Base-by-base conservation (phyloP, 176 grass and related monocot species). In the Triticum dicoccoides region DNA sequence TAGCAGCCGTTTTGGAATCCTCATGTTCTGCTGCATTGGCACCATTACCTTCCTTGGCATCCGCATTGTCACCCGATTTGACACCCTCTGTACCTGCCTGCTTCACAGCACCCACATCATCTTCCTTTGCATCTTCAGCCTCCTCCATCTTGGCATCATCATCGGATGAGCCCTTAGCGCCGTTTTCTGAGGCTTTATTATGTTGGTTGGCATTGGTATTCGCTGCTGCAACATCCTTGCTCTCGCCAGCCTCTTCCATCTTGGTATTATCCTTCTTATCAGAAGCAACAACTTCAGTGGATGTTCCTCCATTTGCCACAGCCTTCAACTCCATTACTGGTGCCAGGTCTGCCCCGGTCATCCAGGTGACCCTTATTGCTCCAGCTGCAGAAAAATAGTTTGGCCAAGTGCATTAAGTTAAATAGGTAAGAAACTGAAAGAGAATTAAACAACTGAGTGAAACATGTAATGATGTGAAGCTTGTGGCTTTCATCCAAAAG, bases 161-260 rank as follows among this genome's bases (percentile, higher is more conserved):
- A 80, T 44, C 73, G n/a, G 76, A 74, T n/a, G 25, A 52, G 71
- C 11, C 83, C 52, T 77, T 27, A 0, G 54, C 59, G 41, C 52
- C 88, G 64, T 95, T 95, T 80, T 77, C 84, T 4, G 71, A 84
- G 44, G 52, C 44, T 62, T 85, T 77, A 45, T 77, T 85, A 68
- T 77, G 80, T 72, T 87, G 77, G 77, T 77, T 73, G 23, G 20
- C 73, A 54, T 76, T 21, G 21, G 76, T 83, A 49, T 67, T 80
- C 34, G 2, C 80, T 42, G 69, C 82, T 15, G 11, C 44, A 15
- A 62, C 59, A 8, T 76, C 77, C 39, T 74, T 85, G 84, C 35
- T 73, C 25, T 80, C 20, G 15, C 11, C 39, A 85, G 83, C 5
- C 29, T 85, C 78, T 71, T 81, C 82, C 82, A 89, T 91, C 3